Base-by-base conservation (phyloP, 257 asterid species). In the Scutellaria barbata region DNA sequence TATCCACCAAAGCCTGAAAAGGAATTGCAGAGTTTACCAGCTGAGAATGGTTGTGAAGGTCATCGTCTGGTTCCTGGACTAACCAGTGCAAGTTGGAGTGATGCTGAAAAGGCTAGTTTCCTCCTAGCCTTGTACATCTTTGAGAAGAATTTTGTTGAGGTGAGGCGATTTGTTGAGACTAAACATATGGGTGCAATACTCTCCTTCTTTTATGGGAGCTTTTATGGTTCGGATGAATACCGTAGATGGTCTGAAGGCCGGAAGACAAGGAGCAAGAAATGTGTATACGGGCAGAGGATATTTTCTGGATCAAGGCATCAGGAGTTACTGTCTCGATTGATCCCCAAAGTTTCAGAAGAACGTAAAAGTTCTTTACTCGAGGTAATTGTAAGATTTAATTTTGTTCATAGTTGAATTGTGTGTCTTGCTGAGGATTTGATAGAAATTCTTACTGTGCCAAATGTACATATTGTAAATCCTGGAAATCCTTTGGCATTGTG, bases 221-320 rank as follows among this genome's bases (percentile, higher is more conserved):
- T 90, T 70, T 87, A 85, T 71, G 72, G 81, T 33, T 83, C 95
- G 6, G 68, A 73, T 43, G 95, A 76, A 39, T 79, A 82, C 65
- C 64, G 13, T 37, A 89, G 88, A 83, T 90, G 96, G 96, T 84
- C 87, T 5, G 87, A 81, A 4, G 65, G 87, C 39, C 71, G 84
- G 69, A 90, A 83, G 78, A 65, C 76, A 64, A 83, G 57, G 75
- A 84, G 81, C 79, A 79, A 74, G 77, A 90, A 75, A 70, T 71
- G 82, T 69, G 89, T 79, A 1, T 74, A 64, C 48, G 97, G 96
- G 30, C 88, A 82, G 79, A 84, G 80, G 73, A 71, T 90, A 78
- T 90, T 90, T 68, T 84, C 82, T 10, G 97, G 97, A 74, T n/a
- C 47, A 47, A 90, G 97, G 81, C 92, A 71, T 81, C 92, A 87